phyloP scores from a whole-genome alignment of 73 alveolate genomes.

The Diophrys appendiculata region DNA sequence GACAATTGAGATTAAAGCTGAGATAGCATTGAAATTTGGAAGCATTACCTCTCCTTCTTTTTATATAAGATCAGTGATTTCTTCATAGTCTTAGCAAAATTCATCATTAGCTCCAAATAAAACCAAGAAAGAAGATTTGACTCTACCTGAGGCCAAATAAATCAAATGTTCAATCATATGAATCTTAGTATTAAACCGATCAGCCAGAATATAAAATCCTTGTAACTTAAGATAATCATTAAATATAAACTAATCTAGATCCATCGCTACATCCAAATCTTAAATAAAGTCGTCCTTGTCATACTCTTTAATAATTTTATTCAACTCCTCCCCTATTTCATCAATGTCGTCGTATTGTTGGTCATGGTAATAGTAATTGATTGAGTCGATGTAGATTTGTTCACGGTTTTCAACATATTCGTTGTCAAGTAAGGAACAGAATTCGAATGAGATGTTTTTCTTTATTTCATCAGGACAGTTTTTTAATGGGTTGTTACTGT shows the following conservation, averaged over 20 bases:
- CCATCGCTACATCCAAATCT: not conserved
- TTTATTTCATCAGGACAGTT: not conserved
- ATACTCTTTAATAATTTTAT: not conserved
- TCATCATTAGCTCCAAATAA: not conserved
- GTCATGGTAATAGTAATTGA: not conserved
- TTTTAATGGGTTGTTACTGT: not conserved
- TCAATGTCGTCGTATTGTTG: not conserved
- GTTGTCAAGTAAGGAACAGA: not conserved
- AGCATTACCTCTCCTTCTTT: not conserved
- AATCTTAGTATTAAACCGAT: not conserved
- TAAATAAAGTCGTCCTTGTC: not conserved
- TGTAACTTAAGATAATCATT: not conserved
- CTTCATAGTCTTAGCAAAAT: not conserved
- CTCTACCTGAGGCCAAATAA: slow-evolving; percentile 8
- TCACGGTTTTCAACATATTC: not conserved
- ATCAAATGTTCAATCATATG: not conserved
- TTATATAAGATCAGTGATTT: not conserved
- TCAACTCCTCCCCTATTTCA: not conserved
- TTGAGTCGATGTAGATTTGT: not conserved
- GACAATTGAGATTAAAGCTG: not conserved
- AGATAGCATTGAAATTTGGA: not conserved
- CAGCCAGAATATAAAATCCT: not conserved
- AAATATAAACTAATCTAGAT: not conserved
- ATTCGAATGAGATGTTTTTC: not conserved
- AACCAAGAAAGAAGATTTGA: not conserved